phyloP scores from a whole-genome alignment of 345 rosid genomes.

The Durio zibethinus region DNA sequence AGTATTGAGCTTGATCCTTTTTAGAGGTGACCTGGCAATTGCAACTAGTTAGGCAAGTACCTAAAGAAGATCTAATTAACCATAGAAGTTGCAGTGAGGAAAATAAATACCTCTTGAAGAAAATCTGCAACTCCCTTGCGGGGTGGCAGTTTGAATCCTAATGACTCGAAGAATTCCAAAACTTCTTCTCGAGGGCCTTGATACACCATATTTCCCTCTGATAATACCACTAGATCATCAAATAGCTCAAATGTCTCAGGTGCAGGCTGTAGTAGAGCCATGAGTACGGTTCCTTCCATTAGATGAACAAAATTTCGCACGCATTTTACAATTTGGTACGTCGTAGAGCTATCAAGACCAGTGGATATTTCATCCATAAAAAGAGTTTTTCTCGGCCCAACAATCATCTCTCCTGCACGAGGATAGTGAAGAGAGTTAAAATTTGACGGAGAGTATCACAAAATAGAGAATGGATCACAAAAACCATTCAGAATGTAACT shows the following conservation, averaged over 20 bases:
- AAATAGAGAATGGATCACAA: neutral
- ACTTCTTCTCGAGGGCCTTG: conserved; percentile 79
- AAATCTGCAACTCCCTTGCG: conserved; percentile 93
- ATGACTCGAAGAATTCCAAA: conserved; percentile 72
- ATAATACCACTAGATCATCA: conserved; percentile 74
- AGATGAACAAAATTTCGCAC: conserved; percentile 74
- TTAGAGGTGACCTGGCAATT: conserved; percentile 71
- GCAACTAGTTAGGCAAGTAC: conserved; percentile 7
- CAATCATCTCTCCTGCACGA: conserved; percentile 87
- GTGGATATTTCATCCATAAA: conserved; percentile 99
- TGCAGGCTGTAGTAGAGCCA: conserved; percentile 96
- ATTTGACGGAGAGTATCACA: neutral
- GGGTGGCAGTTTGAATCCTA: conserved; percentile 77
- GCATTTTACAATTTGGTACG: conserved; percentile 85
- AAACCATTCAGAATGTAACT: neutral
- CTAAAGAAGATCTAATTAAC: conserved; percentile 12
- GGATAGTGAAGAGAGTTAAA: neutral
- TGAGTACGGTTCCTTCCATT: conserved; percentile 86
- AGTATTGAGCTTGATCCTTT: conserved; percentile 96
- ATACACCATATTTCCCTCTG: conserved; percentile 85
- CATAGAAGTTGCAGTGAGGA: neutral
- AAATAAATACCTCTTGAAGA: conserved; percentile 80
- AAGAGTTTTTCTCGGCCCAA: conserved; percentile 90
- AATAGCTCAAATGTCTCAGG: conserved; percentile 94
- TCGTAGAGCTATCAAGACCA: conserved; percentile 94